Evolutionary conservation across 768 basidiomycete genomes (phyloP), one percentile per base, ranked within the genome.

Genomic region (Russula earlei): DNA sequence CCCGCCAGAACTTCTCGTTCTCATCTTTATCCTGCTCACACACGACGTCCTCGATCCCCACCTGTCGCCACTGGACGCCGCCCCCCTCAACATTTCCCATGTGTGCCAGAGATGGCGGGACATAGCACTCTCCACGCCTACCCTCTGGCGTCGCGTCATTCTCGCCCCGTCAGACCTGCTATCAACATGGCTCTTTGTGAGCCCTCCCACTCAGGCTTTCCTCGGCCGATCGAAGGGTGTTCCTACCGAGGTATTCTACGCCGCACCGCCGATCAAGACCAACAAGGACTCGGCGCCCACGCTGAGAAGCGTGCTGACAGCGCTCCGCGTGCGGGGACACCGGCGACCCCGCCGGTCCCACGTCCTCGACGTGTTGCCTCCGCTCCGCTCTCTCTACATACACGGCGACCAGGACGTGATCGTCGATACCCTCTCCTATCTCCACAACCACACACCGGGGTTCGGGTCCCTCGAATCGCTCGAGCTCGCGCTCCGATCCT

Each of bases 291-390:
- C n/a, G 5, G 5, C 22, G n/a, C n/a, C n/a, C n/a, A n/a, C n/a
- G n/a, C n/a, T n/a, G n/a, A n/a, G n/a, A n/a, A n/a, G n/a, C 25
- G 22, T 22, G 3, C 37, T 22, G n/a, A n/a, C n/a, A n/a, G n/a
- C 34, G 5, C 41, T 27, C 29, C 54, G 15, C 48, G 41, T 34
- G 17, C 19, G 27, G 29, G 34, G 29, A 22, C 44, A 20, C 24
- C 78, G 86, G 0, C 11, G 6, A 43, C 34, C 11, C 4, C n/a
- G n/a, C 17, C 8, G 22, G 5, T 20, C 52, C 34, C 22, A 33
- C 27, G 11, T 55, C 37, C 43, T 58, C 48, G 12, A 54, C 17
- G 10, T 24, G 19, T 41, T 56, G 27, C 29, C 49, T 29, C 48
- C 43, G 8, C 48, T 59, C 7, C 37, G 37, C 25, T 55, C 42